Conservation (phyloP, 139 green algal genomes). For the Chlamydomonas sp. region DNA sequence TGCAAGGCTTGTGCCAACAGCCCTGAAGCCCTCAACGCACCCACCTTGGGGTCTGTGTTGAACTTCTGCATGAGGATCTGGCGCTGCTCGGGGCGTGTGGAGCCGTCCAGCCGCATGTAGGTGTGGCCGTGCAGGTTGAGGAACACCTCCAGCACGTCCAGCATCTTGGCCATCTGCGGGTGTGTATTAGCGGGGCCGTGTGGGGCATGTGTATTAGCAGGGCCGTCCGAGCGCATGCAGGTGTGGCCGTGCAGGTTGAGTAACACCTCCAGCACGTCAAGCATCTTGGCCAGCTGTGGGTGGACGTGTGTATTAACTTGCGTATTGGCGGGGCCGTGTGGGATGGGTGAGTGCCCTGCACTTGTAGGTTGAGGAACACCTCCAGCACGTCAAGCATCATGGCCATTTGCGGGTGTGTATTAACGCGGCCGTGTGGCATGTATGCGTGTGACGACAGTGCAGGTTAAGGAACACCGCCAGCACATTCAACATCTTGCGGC, state of each 20-base stretch:
- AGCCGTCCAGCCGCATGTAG: constrained; percentile 96
- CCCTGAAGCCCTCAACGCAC: not conserved
- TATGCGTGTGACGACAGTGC: no score
- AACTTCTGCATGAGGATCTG: constrained; percentile 85
- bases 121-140: constrained; percentile 95
- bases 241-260: constrained; percentile 95
- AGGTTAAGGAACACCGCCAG: no score
- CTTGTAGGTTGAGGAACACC: constrained; percentile 95
- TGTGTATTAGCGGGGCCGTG: no score
- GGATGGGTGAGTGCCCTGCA: constrained; percentile 86
- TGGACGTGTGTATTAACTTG: no score
- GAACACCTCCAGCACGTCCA: constrained; percentile 97
- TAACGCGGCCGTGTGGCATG: no score
- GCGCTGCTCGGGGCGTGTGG: constrained; percentile 96
- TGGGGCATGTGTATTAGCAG: not conserved
- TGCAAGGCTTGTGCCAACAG: no score
- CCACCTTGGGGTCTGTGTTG: constrained; percentile 55
- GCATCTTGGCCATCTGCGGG: constrained; percentile 92
- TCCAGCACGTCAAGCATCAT: constrained; percentile 97
- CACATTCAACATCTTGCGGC: no score
- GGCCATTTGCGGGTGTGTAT: no score
- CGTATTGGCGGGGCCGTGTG: constrained; percentile 80
- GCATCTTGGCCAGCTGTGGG: constrained; percentile 92
- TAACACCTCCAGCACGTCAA: constrained; percentile 97
- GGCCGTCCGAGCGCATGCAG: constrained; percentile 96